Evolutionary conservation across 768 basidiomycete genomes (phyloP).

Genomic region (Ramaria sp.): DNA sequence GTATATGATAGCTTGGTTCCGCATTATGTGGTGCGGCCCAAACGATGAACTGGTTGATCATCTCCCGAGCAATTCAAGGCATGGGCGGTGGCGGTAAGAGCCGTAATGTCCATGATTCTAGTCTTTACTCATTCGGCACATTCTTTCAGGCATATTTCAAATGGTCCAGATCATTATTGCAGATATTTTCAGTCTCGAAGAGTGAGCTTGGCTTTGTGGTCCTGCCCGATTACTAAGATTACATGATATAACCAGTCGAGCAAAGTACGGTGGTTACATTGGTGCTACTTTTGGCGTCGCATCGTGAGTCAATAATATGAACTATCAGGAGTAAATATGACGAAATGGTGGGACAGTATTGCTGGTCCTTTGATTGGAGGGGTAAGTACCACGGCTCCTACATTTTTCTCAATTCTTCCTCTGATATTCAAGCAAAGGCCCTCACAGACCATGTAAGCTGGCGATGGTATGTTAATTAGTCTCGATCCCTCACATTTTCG

Average conservation of each 20-base stretch:
- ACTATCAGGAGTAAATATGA: not conserved
- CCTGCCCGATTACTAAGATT: not conserved
- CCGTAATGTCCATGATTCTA: not conserved
- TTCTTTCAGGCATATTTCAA: conserved; percentile 13
- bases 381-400: conserved; percentile 13
- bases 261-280: conserved; percentile 27
- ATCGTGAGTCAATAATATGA: conserved; percentile 16
- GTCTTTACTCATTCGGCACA: not conserved
- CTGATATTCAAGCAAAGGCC: conserved; percentile 12
- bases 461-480: conserved; percentile 27
- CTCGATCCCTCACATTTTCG: not conserved
- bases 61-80: conserved; percentile 31
- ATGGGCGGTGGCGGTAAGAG: conserved; percentile 30
- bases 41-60: conserved; percentile 31
- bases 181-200: conserved; percentile 27
- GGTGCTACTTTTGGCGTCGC: conserved; percentile 31
- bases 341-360: conserved; percentile 16
- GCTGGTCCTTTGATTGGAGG: conserved; percentile 34
- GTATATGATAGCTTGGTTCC: conserved; percentile 21
- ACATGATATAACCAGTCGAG: conserved; percentile 19
- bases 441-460: conserved; percentile 28
- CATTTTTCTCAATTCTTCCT: not conserved
- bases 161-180: conserved; percentile 27
- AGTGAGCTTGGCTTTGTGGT: conserved; percentile 18
- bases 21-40: conserved; percentile 35